A percentile compares a stretch with the other conserved stretches of the same genome.
Evolutionary conservation across 2,329 filamentous ascomycete species (phyloP).

Genomic region (Hymenoscyphus albidus): DNA sequence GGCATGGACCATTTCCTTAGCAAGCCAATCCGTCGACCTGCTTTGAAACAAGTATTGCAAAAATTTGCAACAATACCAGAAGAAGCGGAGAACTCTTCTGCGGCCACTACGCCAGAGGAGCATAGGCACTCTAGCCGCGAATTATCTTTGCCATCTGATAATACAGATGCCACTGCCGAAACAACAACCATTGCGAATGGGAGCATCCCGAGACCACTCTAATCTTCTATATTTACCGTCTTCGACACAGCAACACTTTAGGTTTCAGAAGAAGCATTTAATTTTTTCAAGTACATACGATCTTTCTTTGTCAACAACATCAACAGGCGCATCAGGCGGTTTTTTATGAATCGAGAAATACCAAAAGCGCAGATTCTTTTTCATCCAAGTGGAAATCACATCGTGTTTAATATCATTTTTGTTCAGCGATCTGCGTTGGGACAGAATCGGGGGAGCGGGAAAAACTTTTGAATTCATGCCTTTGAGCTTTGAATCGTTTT

Average conservation of each 20-base stretch:
- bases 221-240: background rate
- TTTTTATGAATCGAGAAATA: constrained; percentile 4
- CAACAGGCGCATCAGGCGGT: constrained; percentile 7
- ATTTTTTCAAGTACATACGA: constrained; percentile 9
- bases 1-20: constrained; percentile 40
- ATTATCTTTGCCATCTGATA: background rate
- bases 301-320: constrained; percentile 10
- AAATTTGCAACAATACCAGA: constrained; percentile 80
- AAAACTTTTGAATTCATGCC: background rate
- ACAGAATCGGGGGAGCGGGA: background rate
- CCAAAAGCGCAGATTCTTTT: constrained; percentile 8
- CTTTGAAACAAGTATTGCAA: constrained; percentile 79
- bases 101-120: constrained; percentile 23
- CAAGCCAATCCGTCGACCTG: constrained; percentile 74
- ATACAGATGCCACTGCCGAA: background rate
- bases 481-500: background rate
- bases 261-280: background rate
- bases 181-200: constrained; percentile 5
- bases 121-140: constrained; percentile 3
- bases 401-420: background rate
- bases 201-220: background rate
- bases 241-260: background rate
- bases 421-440: background rate
- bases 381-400: background rate
- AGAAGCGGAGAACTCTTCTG: constrained; percentile 42